A percentile compares a stretch with the other conserved stretches of the same genome.
These are phyloP conservation scores for Sisymbrium irio DNA, from an alignment of 345 rosid species.

Conservation along the genomic window DNA sequence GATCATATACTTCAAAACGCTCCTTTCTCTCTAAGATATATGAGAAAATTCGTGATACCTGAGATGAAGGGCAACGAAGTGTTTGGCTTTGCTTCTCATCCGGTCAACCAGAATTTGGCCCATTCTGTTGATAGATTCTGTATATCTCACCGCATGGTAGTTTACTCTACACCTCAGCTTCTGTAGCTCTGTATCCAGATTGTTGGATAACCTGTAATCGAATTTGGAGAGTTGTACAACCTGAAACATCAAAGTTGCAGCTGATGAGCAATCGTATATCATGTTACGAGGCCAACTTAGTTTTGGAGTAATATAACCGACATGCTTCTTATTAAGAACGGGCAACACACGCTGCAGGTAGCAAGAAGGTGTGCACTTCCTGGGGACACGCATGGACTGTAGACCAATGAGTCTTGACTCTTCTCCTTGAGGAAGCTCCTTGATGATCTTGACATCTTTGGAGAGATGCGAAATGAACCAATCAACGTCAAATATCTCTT, in stretches of 20 bases:
- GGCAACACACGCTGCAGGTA: slow-evolving; percentile 37
- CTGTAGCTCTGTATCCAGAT: slow-evolving; percentile 65
- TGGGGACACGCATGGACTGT: slow-evolving; percentile 69
- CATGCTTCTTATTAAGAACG: slow-evolving; percentile 37
- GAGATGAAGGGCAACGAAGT: slow-evolving; percentile 83
- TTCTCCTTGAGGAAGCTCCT: slow-evolving; percentile 53
- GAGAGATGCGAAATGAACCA: slow-evolving; percentile 77
- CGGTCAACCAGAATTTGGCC: slow-evolving; percentile 64
- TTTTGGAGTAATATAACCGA: neutral
- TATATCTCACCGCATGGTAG: slow-evolving; percentile 78
- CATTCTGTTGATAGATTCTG: slow-evolving; percentile 58
- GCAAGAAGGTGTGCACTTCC: slow-evolving; percentile 69
- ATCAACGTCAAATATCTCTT: slow-evolving; percentile 72
- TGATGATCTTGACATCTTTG: slow-evolving; percentile 63
- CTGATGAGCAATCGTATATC: slow-evolving; percentile 2
- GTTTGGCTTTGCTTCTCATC: slow-evolving; percentile 63
- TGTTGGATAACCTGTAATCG: slow-evolving; percentile 85
- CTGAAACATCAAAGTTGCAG: slow-evolving; percentile 40
- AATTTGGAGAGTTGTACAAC: slow-evolving; percentile 86
- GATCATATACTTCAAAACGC: neutral
- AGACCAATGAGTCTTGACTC: slow-evolving; percentile 52
- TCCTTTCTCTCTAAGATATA: neutral
- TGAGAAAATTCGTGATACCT: slow-evolving; percentile 43
- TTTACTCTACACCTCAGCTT: slow-evolving; percentile 93
- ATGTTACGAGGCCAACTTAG: neutral